Evolutionary conservation across 2,329 filamentous ascomycete genomes (phyloP).

Genomic region (Exophiala mesophila): DNA sequence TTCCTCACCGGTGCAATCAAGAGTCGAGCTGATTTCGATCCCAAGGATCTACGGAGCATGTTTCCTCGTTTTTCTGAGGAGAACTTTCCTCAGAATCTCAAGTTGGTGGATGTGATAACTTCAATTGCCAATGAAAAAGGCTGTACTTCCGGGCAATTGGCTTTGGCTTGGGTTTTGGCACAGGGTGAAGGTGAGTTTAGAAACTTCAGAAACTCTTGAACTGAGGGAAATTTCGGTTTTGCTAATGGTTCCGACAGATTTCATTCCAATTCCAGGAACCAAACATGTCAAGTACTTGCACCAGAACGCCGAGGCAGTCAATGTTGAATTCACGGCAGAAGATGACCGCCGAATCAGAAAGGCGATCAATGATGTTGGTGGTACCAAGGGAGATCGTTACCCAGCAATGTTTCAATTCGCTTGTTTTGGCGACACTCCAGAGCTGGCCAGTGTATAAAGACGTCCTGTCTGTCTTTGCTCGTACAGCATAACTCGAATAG

Average conservation of each 20-base stretch:
- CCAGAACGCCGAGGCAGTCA: slow-evolving; percentile 34
- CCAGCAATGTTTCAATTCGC: neutral
- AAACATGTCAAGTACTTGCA: slow-evolving; percentile 44
- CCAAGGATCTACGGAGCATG: slow-evolving; percentile 45
- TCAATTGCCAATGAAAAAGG: slow-evolving; percentile 56
- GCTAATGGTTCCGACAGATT: slow-evolving; percentile 36
- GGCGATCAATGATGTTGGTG: slow-evolving; percentile 5
- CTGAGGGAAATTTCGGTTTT: too few species aligned
- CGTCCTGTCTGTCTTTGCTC: too few species aligned
- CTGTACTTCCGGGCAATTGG: slow-evolving; percentile 59
- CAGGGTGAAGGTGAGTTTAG: too few species aligned
- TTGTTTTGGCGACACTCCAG: slow-evolving; percentile 10
- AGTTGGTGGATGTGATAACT: slow-evolving; percentile 56
- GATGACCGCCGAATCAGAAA: slow-evolving; percentile 11
- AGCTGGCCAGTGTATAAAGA: slow-evolving; percentile 2
- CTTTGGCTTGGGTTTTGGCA: slow-evolving; percentile 57
- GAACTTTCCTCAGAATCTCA: slow-evolving; percentile 60
- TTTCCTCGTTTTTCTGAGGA: slow-evolving; percentile 58
- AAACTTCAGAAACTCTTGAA: too few species aligned
- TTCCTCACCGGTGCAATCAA: slow-evolving; percentile 53
- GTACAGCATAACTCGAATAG: too few species aligned
- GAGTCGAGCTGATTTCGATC: slow-evolving; percentile 51
- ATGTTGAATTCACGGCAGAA: slow-evolving; percentile 11
- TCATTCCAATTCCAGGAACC: slow-evolving; percentile 57
- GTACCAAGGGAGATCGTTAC: slow-evolving; percentile 9